These are phyloP conservation scores for Cyberlindnera americana DNA, from an alignment of 805 yeast species.

Conservation along the genomic window DNA sequence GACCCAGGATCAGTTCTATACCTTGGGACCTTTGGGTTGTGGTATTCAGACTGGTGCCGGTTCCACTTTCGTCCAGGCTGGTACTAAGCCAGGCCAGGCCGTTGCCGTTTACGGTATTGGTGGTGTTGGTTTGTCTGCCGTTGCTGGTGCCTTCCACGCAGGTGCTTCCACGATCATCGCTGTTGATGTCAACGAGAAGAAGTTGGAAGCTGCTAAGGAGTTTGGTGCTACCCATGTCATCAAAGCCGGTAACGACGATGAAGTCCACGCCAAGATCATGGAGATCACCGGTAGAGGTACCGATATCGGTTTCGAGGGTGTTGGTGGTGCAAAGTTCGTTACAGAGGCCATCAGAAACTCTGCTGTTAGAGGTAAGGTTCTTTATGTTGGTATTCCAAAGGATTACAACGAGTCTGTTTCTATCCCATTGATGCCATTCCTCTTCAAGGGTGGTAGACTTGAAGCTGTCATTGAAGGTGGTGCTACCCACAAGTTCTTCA, in stretches of 20 bases:
- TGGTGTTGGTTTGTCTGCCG: conserved; percentile 85
- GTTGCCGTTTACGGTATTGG: conserved; percentile 12
- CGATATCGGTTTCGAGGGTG: conserved; percentile 10
- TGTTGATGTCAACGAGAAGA: conserved; percentile 61
- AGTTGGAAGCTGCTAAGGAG: conserved; percentile 58
- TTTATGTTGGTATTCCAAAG: background rate
- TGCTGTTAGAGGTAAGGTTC: conserved; percentile 1
- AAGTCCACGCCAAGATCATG: conserved; percentile 8
- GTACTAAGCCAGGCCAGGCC: conserved; percentile 4
- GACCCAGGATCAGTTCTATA: conserved; percentile 3
- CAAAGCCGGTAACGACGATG: conserved; percentile 21
- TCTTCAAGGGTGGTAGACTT: conserved; percentile 3
- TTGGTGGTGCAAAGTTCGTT: conserved; percentile 9
- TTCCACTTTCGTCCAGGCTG: conserved; percentile 6
- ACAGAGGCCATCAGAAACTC: conserved; percentile 4
- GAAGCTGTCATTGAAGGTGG: conserved; percentile 2
- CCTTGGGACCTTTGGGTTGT: conserved; percentile 10
- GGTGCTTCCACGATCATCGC: conserved; percentile 67
- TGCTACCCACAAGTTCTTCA: conserved; percentile 3
- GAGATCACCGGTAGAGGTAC: conserved; percentile 12
- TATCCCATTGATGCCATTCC: background rate
- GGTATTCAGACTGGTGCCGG: conserved; percentile 16
- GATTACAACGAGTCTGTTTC: background rate
- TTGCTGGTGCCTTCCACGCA: conserved; percentile 66
- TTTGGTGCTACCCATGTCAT: conserved; percentile 61